A percentile compares a stretch with the other conserved stretches of the same genome.
phyloP scores from a whole-genome alignment of 2,329 filamentous ascomycete genomes.

The Apiospora kogelbergensis region DNA sequence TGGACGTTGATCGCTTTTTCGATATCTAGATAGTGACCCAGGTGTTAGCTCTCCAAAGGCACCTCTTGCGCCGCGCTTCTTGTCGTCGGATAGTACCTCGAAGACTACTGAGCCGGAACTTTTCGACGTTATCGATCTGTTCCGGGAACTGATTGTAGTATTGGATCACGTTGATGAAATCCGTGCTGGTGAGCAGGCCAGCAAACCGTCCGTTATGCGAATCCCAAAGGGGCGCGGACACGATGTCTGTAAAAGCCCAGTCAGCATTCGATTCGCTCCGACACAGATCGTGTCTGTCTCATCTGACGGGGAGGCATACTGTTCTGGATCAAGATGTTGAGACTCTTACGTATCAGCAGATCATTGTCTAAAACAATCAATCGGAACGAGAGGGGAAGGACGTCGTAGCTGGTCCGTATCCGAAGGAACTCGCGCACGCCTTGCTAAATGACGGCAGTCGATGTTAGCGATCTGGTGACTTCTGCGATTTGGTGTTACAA shows the following conservation, averaged over 20 bases:
- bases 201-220: constrained; percentile 91
- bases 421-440: constrained; percentile 95
- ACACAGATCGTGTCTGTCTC: not conserved
- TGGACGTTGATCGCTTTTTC: constrained; percentile 90
- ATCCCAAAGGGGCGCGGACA: constrained; percentile 96
- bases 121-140: constrained; percentile 83
- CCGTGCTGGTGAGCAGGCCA: constrained; percentile 89
- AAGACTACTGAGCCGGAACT: constrained; percentile 89
- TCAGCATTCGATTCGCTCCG: constrained; percentile 8
- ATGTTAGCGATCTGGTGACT: constrained; percentile 1
- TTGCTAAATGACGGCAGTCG: constrained; percentile 53
- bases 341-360: constrained; percentile 92
- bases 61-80: not conserved
- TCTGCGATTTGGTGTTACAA: not conserved
- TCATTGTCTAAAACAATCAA: constrained; percentile 95
- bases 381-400: constrained; percentile 91
- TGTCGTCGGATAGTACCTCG: constrained; percentile 62
- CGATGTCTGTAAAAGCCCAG: constrained; percentile 67
- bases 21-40: constrained; percentile 63
- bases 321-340: constrained; percentile 94
- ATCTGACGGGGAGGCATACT: constrained; percentile 50
- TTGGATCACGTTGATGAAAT: constrained; percentile 98
- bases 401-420: constrained; percentile 95
- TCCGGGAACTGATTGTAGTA: constrained; percentile 99
- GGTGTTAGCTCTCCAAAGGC: constrained; percentile 14